Conservation (phyloP, 23 red algal genomes). For the Gracilaria vermiculophylla region DNA sequence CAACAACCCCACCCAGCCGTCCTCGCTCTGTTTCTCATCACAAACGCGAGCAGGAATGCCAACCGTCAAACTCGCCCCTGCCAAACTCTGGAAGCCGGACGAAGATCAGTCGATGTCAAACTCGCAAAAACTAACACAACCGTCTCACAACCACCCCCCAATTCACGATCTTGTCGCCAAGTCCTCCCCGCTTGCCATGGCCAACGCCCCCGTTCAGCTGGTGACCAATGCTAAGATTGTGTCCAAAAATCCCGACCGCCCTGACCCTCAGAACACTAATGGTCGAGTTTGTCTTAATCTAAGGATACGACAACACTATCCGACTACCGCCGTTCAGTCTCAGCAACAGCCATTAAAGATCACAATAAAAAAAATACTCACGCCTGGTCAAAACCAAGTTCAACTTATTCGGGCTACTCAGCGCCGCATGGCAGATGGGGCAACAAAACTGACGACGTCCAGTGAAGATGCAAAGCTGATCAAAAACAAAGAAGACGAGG, state of each 20-base stretch:
- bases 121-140: background rate
- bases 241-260: background rate
- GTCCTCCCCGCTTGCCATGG: background rate
- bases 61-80: background rate
- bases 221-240: constrained; percentile 23
- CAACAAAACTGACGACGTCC: no score
- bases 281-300: constrained; percentile 16
- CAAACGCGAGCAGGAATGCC: background rate
- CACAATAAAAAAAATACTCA: background rate
- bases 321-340: background rate
- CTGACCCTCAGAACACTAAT: background rate
- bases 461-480: no score
- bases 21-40: background rate
- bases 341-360: background rate
- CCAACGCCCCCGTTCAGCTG: background rate
- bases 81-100: background rate
- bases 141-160: background rate
- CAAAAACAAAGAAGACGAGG: no score
- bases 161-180: constrained; percentile 9
- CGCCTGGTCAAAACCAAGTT: background rate
- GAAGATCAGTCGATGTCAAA: background rate
- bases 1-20: background rate
- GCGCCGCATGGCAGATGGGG: background rate
- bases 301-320: background rate
- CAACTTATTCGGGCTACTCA: background rate